Base-by-base conservation (phyloP, 495 filamentous ascomycete species). In the Arthonia radiata region DNA sequence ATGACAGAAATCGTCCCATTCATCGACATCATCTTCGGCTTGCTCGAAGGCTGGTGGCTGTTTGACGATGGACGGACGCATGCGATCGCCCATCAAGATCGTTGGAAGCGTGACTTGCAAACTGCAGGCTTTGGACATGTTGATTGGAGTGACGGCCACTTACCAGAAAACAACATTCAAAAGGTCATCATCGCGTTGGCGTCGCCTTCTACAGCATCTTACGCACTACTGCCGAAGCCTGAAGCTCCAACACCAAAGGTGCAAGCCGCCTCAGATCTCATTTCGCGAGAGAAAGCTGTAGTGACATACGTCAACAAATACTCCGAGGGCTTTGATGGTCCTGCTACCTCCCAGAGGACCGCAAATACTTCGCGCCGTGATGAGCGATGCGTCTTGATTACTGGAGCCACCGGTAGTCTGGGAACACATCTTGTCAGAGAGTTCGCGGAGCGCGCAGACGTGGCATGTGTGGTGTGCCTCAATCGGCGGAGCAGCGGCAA, bases 1-100 rank as follows among this genome's bases (percentile, higher is more conserved):
- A 47, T 57, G 39, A 58, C 52, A 3, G 26, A 26, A 22, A 26
- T 37, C 2, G 25, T 51, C 0, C 44, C 44, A 30, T 58, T 49
- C 37, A 41, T 56, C 8, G 57, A 66, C 27, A 27, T 66, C 15
- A 43, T 56, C 7, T 53, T 54, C 24, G 58, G 58, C 1, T 31
- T 54, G 2, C 35, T 62, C 3, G 56, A 60, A 14, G 57, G 56
- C 4, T 60, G 56, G 54, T 62, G 57, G 57, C 28, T 48, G 9
- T 54, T 55, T 10, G 46, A 49, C 3, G 59, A 66, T 34, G 56
- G 58, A 2, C 49, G 57, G 0, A 30, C 22, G 3, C 57, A 66
- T 35, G 55, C 55, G 0, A 29, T 63, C 4, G 38, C 45, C 0
- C 29, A 37, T 10, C 36, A 45, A 15, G 14, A 26, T 0, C 27